Evolutionary conservation across 495 filamentous ascomycete genomes (phyloP).

Genomic region (Letharia lupina): DNA sequence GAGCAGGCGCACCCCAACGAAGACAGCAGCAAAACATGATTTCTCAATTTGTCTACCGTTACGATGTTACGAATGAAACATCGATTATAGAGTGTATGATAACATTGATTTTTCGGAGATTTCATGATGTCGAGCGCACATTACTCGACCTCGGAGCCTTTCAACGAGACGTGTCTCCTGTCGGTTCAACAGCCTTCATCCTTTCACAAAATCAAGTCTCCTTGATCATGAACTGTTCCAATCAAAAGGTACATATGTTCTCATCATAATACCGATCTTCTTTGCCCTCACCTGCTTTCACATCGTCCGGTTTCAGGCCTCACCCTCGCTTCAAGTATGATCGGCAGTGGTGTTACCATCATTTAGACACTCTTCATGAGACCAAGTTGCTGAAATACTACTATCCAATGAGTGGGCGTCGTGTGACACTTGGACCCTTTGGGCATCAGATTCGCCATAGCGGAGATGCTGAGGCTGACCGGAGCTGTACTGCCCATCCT

Average conservation of each 20-base stretch:
- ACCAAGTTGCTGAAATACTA: background rate
- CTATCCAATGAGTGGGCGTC: background rate
- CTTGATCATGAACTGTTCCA: background rate
- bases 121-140: background rate
- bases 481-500: background rate
- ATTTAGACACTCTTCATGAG: background rate
- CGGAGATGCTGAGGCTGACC: background rate
- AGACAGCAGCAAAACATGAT: slow-evolving; percentile 22
- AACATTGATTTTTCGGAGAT: too few species aligned
- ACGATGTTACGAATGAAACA: background rate
- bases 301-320: background rate
- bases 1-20: slow-evolving; percentile 55
- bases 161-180: background rate
- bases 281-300: background rate
- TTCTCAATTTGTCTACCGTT: background rate
- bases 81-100: slow-evolving; percentile 2
- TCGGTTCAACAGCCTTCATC: background rate
- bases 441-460: background rate
- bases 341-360: background rate
- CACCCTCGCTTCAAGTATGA: background rate
- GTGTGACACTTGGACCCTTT: background rate
- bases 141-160: background rate
- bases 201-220: background rate
- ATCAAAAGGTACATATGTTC: background rate
- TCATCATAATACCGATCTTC: background rate